phyloP scores from a whole-genome alignment of 2,329 filamentous ascomycete genomes.

The Cercospora zeina region DNA sequence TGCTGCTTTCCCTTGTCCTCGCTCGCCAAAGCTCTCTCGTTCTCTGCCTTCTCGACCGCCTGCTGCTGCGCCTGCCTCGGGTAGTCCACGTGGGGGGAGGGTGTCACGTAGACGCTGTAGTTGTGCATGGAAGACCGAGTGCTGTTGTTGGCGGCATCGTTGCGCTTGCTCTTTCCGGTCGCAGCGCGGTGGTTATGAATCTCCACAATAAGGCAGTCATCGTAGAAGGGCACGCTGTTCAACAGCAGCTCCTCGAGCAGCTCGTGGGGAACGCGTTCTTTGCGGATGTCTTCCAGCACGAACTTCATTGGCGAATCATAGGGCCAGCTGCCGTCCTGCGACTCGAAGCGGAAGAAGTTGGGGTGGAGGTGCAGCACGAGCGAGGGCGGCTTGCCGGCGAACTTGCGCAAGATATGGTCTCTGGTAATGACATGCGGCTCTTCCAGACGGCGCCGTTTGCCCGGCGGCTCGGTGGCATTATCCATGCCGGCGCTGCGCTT shows the following conservation, averaged over 20 bases:
- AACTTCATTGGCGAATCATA: constrained; percentile 91
- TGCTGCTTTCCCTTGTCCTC: constrained; percentile 47
- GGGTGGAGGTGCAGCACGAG: constrained; percentile 82
- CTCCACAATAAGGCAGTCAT: constrained; percentile 90
- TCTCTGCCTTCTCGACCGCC: constrained; percentile 48
- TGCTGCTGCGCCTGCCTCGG: constrained; percentile 46
- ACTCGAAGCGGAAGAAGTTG: constrained; percentile 87
- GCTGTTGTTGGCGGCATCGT: constrained; percentile 54
- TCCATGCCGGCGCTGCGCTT: constrained; percentile 36
- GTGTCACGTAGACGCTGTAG: constrained; percentile 84
- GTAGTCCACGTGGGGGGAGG: constrained; percentile 79
- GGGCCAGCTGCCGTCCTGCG: constrained; percentile 86
- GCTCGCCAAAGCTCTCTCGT: constrained; percentile 32
- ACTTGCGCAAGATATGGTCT: constrained; percentile 80
- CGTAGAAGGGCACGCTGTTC: constrained; percentile 78
- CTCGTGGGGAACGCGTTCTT: constrained; percentile 82
- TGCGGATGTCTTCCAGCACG: constrained; percentile 73
- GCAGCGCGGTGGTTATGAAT: constrained; percentile 81
- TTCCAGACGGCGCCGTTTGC: constrained; percentile 35
- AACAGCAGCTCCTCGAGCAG: constrained; percentile 75
- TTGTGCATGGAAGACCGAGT: constrained; percentile 85
- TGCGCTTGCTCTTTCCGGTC: constrained; percentile 50
- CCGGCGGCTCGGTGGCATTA: constrained; percentile 28
- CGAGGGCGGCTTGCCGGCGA: constrained; percentile 70
- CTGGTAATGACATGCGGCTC: constrained; percentile 63